Base-by-base conservation (phyloP, 2,329 filamentous ascomycete genomes). In the Talaromyces marneffei region DNA sequence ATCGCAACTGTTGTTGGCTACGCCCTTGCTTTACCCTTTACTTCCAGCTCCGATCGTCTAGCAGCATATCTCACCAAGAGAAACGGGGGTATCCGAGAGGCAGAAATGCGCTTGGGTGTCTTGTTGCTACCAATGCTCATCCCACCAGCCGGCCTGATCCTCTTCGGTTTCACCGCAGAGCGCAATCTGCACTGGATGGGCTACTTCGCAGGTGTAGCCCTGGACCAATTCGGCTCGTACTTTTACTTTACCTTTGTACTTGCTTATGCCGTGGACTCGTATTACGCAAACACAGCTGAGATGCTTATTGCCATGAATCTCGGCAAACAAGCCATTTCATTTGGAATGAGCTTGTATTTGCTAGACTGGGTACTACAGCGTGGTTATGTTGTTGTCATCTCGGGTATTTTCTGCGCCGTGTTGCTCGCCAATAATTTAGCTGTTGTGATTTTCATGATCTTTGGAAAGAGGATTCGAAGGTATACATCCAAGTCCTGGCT, bases 231-330 rank as follows among this genome's bases (percentile, higher is more conserved):
- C 70, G 74, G 75, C 20, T 75, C 75, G 3, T 84, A 82, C 70
- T 84, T 83, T 66, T 84, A 78, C 69, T 83, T 83, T 69, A 81
- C 79, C 14, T 83, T 85, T 66, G 82, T 83, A 10, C 76, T 87
- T 8, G 84, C 83, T 2, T 86, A 87, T 66, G 83, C 84, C 1
- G 80, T 86, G 39, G 84, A 86, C 67, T 81, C 78, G 57, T 84
- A 86, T 70, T 81, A 80, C 20, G 76, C 79, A 35, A 84, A 85
- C 65, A 82, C 83, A n/a, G 81, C 79, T 25, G 84, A 86, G 72
- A 85, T 86, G 83, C 77, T 86, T 10, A 86, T 84, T 63, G 81
- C 81, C 2, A 83, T 83, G 77, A 83, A 83, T 65, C 67, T 84
- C n/a, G 82, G 82, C 10, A 83, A 83, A 68, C 81, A 83, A 70